Conservation (phyloP, 2,329 filamentous ascomycete genomes). For the Emmonsiellopsis sp. region DNA sequence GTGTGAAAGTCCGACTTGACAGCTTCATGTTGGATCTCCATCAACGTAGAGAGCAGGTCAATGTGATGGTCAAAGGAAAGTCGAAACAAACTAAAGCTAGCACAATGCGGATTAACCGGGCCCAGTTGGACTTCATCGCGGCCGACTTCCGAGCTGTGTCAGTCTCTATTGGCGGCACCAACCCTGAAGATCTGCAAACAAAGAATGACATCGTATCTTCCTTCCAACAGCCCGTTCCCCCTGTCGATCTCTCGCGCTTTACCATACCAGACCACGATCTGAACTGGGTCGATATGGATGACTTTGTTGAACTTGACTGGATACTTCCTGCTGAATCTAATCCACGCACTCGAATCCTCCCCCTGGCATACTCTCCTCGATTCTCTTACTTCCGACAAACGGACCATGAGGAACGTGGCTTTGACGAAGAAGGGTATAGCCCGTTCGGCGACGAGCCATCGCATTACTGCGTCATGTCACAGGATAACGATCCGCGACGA, state of each 20-base stretch:
- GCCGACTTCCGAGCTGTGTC: conserved; percentile 91
- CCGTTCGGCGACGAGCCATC: conserved; percentile 89
- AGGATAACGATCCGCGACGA: conserved; percentile 75
- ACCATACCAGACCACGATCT: conserved; percentile 92
- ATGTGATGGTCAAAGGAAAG: conserved; percentile 66
- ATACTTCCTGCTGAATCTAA: conserved; percentile 83
- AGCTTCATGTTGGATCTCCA: conserved; percentile 97
- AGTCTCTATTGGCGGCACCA: conserved; percentile 75
- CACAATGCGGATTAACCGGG: conserved; percentile 91
- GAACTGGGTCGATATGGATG: conserved; percentile 98
- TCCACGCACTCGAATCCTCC: conserved; percentile 87
- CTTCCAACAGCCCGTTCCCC: conserved; percentile 44
- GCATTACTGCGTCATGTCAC: conserved; percentile 91
- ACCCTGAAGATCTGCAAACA: conserved; percentile 62
- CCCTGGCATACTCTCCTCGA: conserved; percentile 83
- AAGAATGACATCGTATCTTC: conserved; percentile 50
- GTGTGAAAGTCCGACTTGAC: conserved; percentile 91
- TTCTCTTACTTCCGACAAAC: conserved; percentile 97
- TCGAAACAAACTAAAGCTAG: conserved; percentile 74
- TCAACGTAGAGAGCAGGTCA: conserved; percentile 85
- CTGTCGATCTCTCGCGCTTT: conserved; percentile 69
- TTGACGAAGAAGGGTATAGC: conserved; percentile 69
- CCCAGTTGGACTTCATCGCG: conserved; percentile 81
- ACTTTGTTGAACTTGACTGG: conserved; percentile 97
- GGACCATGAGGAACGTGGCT: conserved; percentile 71